Evolutionary conservation across 83 land plant genomes (phyloP), one percentile per base, ranked within the genome.

Genomic region (Thuja plicata): DNA sequence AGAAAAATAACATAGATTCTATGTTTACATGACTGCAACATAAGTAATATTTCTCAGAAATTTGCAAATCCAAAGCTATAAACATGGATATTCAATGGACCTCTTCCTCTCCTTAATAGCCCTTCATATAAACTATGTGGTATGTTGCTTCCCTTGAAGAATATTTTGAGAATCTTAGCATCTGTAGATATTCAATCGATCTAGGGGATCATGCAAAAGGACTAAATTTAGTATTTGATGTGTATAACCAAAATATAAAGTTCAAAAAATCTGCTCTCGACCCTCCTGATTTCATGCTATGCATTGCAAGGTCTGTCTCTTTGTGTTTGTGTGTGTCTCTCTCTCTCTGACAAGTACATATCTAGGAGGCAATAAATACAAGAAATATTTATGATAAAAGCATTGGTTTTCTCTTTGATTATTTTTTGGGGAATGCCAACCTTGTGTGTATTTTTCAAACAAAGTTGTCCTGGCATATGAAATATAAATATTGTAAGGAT

Each of bases 221-320:
- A 80, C 38, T 85, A 37, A 88, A 87, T 43, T 92, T 94, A 35
- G 87, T 83, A 85, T 97, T 94, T 92, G 96, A 94, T 93, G 94
- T 97, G 10, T 93, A 93, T 84, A 90, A 91, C 76, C 98, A 97
- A 11, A 94, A 97, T 80, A 91, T 92, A 90, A 94, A 94, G 87
- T 97, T 97, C 88, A 96, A 91, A 85, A 97, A 97, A 87, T 90
- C 98, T 81, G 91, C 89, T 87, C 97, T 97, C 35, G 97, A 96
- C 5, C n/a, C 79, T 88, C 97, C 98, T 15, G 90, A 34, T 43
- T 97, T 94, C 89, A 45, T 91, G 19, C 87, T 96, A 17, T 96
- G 90, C 90, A 40, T 93, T 9, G 57, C 90, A 15, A 91, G 98
- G 97, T 94, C 8, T 38, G 13, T 35, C 82, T 79, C 41, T 40